Evolutionary conservation across 495 filamentous ascomycete species (phyloP).

Genomic region (Pyronema domesticum): DNA sequence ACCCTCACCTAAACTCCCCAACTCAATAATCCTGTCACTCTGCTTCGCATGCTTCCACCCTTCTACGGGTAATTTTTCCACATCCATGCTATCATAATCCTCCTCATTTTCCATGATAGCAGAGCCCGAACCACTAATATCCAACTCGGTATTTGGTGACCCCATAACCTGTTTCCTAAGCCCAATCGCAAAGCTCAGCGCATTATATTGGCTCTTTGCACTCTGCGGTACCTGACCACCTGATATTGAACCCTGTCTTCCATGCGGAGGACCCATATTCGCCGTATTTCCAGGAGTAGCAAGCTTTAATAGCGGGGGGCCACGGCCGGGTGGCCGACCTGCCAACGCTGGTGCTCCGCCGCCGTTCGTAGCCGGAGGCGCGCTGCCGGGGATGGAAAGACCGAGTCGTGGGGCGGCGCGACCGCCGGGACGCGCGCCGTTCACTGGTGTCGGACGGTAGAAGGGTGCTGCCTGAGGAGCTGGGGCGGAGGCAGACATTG

Average conservation of each 20-base stretch:
- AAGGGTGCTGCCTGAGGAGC: conserved; percentile 3
- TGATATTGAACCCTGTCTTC: conserved; percentile 4
- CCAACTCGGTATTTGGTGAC: conserved; percentile 16
- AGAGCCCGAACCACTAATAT: conserved; percentile 9
- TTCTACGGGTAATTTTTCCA: conserved; percentile 85
- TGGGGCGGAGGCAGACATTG: not conserved
- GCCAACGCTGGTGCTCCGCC: too few species aligned
- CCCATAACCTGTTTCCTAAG: conserved; percentile 22
- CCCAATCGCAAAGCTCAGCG: conserved; percentile 23
- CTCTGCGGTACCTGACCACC: not conserved
- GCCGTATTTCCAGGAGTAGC: conserved; percentile 20
- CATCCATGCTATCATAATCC: conserved; percentile 41
- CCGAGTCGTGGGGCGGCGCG: conserved; percentile 18
- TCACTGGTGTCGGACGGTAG: not conserved
- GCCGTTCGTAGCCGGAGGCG: not conserved
- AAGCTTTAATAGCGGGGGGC: conserved; percentile 20
- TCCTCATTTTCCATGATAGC: conserved; percentile 19
- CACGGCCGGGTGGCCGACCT: conserved; percentile 5
- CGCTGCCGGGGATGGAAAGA: conserved; percentile 16
- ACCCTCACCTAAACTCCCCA: conserved; percentile 84
- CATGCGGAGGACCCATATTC: conserved; percentile 11
- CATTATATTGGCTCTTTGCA: conserved; percentile 19
- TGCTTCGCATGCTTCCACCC: conserved; percentile 85
- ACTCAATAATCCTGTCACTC: conserved; percentile 68
- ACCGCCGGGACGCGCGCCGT: not conserved